phyloP scores from a whole-genome alignment of 1,284 basidiomycete genomes.

The Mycosarcoma mackinlayi region DNA sequence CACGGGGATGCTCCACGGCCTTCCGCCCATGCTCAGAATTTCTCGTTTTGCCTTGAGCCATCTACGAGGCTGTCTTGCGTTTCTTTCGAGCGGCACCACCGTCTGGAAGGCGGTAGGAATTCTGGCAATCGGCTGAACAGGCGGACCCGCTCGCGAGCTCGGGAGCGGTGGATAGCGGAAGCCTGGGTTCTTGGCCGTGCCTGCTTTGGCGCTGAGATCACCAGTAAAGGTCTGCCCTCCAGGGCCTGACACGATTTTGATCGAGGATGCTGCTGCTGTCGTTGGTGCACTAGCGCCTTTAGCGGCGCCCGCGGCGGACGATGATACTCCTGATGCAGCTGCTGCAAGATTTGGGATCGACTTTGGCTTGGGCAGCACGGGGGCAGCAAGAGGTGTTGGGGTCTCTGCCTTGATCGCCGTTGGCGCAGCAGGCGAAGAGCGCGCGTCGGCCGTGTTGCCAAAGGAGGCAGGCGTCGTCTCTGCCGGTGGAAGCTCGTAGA shows the following conservation, averaged over 20 bases:
- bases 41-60: constrained; percentile 55
- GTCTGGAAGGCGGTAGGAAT: constrained; percentile 51
- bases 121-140: constrained; percentile 52
- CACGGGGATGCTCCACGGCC: constrained; percentile 54
- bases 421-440: constrained; percentile 14
- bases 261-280: constrained; percentile 4
- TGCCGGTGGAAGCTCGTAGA: constrained; percentile 55
- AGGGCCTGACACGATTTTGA: constrained; percentile 42
- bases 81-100: constrained; percentile 51
- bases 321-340: neutral
- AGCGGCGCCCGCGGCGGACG: neutral
- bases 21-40: constrained; percentile 56
- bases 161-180: constrained; percentile 58
- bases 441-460: constrained; percentile 30
- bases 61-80: constrained; percentile 32
- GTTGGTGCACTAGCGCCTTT: neutral
- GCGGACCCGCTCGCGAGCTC: constrained; percentile 39
- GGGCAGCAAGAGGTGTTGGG: constrained; percentile 1
- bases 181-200: constrained; percentile 43
- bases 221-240: constrained; percentile 34
- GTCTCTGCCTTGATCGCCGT: constrained; percentile 29
- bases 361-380: constrained; percentile 5
- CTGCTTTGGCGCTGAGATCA: constrained; percentile 42
- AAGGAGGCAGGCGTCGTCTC: constrained; percentile 47
- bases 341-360: constrained; percentile 11